These are phyloP conservation scores for Mycena alexandri DNA, from an alignment of 768 basidiomycete species.

Conservation along the genomic window DNA sequence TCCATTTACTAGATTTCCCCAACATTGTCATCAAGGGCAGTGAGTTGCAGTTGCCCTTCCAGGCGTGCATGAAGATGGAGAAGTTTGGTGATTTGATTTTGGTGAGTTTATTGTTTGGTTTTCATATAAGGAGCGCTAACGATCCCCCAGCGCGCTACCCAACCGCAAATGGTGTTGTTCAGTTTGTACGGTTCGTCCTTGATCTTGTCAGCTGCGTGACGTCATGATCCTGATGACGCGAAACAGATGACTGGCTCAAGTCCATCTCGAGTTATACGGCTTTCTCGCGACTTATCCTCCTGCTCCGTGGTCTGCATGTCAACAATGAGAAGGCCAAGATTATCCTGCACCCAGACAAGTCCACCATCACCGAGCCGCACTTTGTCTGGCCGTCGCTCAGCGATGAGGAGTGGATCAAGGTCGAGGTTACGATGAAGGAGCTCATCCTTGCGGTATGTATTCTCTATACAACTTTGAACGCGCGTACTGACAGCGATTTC, in stretches of 20 bases:
- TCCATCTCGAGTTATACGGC: constrained; percentile 99
- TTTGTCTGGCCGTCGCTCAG: constrained; percentile 96
- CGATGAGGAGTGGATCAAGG: constrained; percentile 99
- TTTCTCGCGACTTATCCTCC: constrained; percentile 97
- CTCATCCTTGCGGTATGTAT: constrained; percentile 85
- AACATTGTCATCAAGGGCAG: constrained; percentile 99
- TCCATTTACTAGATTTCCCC: constrained; percentile 99
- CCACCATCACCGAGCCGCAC: constrained; percentile 96
- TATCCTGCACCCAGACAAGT: constrained; percentile 96
- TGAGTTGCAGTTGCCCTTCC: constrained; percentile 98
- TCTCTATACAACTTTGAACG: background rate
- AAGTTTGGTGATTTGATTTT: constrained; percentile 98
- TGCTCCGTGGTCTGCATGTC: constrained; percentile 96
- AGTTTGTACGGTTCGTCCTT: constrained; percentile 83
- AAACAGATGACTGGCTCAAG: constrained; percentile 95
- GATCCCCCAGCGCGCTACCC: constrained; percentile 90
- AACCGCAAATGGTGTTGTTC: constrained; percentile 99
- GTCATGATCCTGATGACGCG: constrained; percentile 18
- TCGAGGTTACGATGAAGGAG: constrained; percentile 98
- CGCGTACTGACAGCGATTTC: constrained; percentile 23
- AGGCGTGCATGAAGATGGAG: constrained; percentile 99
- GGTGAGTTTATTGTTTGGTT: constrained; percentile 52
- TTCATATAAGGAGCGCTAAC: too few relatives aligned
- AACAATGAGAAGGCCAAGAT: constrained; percentile 99
- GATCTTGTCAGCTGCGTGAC: constrained; percentile 9